phyloP scores from a whole-genome alignment of 1,284 basidiomycete genomes.

The Ustilago lituana region DNA sequence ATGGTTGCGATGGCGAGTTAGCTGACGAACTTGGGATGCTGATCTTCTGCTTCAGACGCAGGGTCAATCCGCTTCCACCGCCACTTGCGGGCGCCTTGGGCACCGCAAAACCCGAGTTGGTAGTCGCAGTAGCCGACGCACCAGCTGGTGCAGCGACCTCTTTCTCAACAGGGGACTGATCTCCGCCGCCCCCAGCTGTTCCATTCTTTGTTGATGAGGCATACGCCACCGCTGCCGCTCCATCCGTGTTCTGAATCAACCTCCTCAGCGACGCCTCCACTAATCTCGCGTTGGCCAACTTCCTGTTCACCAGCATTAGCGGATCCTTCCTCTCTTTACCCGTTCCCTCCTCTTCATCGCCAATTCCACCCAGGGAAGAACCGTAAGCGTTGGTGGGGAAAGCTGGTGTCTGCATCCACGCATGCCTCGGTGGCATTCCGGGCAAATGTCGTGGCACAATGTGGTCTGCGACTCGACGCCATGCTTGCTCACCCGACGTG shows the following conservation, averaged over 20 bases:
- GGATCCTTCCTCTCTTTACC: conserved; percentile 25
- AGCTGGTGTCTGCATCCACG: conserved; percentile 56
- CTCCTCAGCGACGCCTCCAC: conserved; percentile 52
- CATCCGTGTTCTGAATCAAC: conserved; percentile 55
- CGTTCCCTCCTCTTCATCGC: conserved; percentile 10
- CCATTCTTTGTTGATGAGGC: conserved; percentile 15
- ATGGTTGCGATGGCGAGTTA: conserved; percentile 23
- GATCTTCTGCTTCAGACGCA: conserved; percentile 39
- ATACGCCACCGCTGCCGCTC: conserved; percentile 40
- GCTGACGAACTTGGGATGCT: conserved; percentile 18
- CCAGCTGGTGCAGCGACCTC: background rate
- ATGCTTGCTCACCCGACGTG: conserved; percentile 42
- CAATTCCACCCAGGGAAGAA: conserved; percentile 12
- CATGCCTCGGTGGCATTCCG: conserved; percentile 53
- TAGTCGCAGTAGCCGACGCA: background rate
- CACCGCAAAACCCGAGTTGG: conserved; percentile 19
- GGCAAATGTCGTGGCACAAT: conserved; percentile 54
- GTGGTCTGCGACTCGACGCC: conserved; percentile 48
- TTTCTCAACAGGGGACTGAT: background rate
- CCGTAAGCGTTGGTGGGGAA: conserved; percentile 48
- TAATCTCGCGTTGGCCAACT: conserved; percentile 57
- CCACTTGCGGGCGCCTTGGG: conserved; percentile 31
- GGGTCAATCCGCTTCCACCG: conserved; percentile 22
- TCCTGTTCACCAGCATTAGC: conserved; percentile 54
- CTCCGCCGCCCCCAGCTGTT: background rate